Base-by-base conservation (phyloP, 176 grass and related monocot genomes). In the Tillandsia leiboldiana region DNA sequence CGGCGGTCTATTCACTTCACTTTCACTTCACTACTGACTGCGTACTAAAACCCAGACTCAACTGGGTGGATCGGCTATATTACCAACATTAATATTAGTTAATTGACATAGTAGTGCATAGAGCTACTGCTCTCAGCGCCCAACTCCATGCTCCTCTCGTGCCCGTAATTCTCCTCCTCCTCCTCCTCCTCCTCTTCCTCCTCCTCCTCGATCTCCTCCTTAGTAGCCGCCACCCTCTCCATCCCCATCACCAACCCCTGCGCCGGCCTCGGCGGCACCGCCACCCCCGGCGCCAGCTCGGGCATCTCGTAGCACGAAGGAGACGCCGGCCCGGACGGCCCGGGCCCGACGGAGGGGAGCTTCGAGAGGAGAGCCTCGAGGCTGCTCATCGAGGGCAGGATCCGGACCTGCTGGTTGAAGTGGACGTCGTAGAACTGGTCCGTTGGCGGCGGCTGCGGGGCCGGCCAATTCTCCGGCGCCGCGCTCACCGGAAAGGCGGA, bases 341-440 rank as follows among this genome's bases (percentile, higher is more conserved):
- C 62, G 9, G 87, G 82, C 29, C 86, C 81, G 26, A 99, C 94
- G 0, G 94, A 92, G 0, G 94, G 90, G 9, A 99, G 95, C 81
- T 93, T 99, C 52, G 95, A 90, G 48, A 99, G 89, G 74, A 99
- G 82, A 20, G 95, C 89, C 74, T 99, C 95, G 26, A 99, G 90
- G 75, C 95, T 94, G 85, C 95, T 99, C 95, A 99, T 99, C 2
- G 95, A 99, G 48, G 95, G 95, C 82, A 83, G 85, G 65, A 93
- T 84, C 76, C 86, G 84, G 73, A 82, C 72, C 1, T 68, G 65
- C 2, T 49, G 51, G 53, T 72, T 73, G 73, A 83, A 90, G 3
- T 86, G 82, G 80, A 1, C 33, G 33, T 93, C 79, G 72, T 87
- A 92, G 50, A 92, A 68, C 53, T 42, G 33, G 4, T 99, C 90